Evolutionary conservation across 768 basidiomycete genomes (phyloP).

Genomic region (Podaxis mareebaensis): DNA sequence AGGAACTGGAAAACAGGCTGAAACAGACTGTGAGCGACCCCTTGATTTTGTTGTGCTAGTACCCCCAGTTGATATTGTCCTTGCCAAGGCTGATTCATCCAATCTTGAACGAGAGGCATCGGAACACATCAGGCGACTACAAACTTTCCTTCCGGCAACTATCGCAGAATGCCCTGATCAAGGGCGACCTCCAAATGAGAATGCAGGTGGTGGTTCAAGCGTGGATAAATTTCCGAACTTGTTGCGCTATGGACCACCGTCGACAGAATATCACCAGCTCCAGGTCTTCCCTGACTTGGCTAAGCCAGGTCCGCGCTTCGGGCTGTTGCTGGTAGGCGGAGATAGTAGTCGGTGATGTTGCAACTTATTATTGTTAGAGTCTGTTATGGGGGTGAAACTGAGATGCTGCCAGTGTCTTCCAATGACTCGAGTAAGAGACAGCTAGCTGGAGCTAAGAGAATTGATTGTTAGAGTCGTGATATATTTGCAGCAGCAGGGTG

Average conservation of each 20-base stretch:
- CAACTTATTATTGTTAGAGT: background rate
- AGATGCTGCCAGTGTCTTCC: no score
- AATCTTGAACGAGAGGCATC: constrained; percentile 20
- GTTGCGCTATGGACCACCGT: constrained; percentile 54
- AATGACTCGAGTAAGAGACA: no score
- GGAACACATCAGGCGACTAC: constrained; percentile 56
- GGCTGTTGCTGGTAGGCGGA: constrained; percentile 65
- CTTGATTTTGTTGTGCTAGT: background rate
- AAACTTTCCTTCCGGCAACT: constrained; percentile 55
- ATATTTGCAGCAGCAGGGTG: background rate
- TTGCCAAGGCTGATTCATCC: constrained; percentile 2
- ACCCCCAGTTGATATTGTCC: background rate
- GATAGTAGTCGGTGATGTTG: constrained; percentile 19
- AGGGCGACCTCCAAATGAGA: constrained; percentile 16
- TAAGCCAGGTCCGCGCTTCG: constrained; percentile 75
- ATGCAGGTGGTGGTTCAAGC: constrained; percentile 22
- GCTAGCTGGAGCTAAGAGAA: no score
- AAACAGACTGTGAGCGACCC: constrained; percentile 25
- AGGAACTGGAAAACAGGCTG: constrained; percentile 18
- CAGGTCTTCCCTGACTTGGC: constrained; percentile 58
- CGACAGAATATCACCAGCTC: constrained; percentile 44
- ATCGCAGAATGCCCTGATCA: constrained; percentile 45
- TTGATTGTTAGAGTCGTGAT: no score
- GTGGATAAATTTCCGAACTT: constrained; percentile 39
- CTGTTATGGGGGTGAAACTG: background rate